These are phyloP conservation scores for Candida frijolesensis DNA, from an alignment of 1,139 yeast genomes.

Conservation along the genomic window DNA sequence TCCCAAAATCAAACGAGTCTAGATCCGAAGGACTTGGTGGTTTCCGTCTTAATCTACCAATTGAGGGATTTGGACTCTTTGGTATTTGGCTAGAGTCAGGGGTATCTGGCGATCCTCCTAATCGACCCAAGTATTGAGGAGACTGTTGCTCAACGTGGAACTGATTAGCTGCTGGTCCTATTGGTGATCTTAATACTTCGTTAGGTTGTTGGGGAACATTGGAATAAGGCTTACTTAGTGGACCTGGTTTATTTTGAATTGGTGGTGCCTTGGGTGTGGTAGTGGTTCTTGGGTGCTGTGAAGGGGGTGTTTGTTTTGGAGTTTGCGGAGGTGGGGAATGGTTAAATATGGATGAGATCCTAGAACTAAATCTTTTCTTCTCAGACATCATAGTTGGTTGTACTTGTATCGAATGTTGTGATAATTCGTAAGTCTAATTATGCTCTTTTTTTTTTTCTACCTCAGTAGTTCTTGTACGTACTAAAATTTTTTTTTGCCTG, in stretches of 20 bases:
- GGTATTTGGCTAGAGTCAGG: background rate
- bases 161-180: slow-evolving; percentile 4
- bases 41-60: slow-evolving; percentile 19
- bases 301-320: background rate
- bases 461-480: background rate
- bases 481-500: background rate
- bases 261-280: background rate
- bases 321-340: slow-evolving; percentile 9
- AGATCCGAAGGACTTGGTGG: slow-evolving; percentile 23
- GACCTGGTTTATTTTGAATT: background rate
- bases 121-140: slow-evolving; percentile 2
- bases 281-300: background rate
- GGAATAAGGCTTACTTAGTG: background rate
- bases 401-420: background rate
- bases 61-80: slow-evolving; percentile 5
- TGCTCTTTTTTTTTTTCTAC: background rate
- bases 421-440: slow-evolving; percentile 2
- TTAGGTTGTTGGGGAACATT: background rate
- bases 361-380: slow-evolving; percentile 17
- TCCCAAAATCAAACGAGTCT: slow-evolving; percentile 14
- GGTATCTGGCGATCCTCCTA: slow-evolving; percentile 3
- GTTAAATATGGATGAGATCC: slow-evolving; percentile 17
- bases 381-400: slow-evolving; percentile 11
- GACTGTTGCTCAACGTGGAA: background rate
- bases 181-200: slow-evolving; percentile 3